A percentile compares a stretch with the other conserved stretches of the same genome.
Conservation (phyloP, 371 early-diverging fungal species). For the Mortierella sp. region DNA sequence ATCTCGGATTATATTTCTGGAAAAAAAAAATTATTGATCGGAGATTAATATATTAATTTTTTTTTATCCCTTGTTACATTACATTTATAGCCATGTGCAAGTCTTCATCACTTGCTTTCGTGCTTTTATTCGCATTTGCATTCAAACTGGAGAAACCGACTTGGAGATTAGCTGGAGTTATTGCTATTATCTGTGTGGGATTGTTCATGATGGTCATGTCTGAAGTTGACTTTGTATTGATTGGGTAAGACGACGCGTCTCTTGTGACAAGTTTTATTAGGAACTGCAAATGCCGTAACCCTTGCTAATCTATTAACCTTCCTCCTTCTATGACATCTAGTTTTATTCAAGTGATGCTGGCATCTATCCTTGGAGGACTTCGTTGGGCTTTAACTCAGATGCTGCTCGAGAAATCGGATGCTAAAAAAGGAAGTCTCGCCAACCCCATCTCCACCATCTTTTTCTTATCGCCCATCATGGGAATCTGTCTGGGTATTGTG, state of each 20-base stretch:
- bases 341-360: conserved; percentile 68
- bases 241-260: no score
- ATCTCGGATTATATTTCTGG: not conserved
- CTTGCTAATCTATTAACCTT: not conserved
- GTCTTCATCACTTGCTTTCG: conserved; percentile 89
- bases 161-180: conserved; percentile 75
- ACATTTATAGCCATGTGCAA: conserved; percentile 86
- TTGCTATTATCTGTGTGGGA: conserved; percentile 82
- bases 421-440: conserved; percentile 63
- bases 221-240: conserved; percentile 79
- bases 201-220: conserved; percentile 89
- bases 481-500: conserved; percentile 69
- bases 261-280: no score
- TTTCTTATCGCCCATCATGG: conserved; percentile 82
- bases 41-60: not conserved
- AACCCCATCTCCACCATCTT: conserved; percentile 84
- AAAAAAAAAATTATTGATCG: not conserved
- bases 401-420: conserved; percentile 59
- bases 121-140: conserved; percentile 88
- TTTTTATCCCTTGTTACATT: conserved; percentile 7
- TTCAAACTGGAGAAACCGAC: conserved; percentile 86
- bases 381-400: conserved; percentile 80
- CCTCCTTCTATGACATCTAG: conserved; percentile 35
- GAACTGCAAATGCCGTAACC: not conserved
- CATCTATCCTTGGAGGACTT: conserved; percentile 74